Evolutionary conservation across 768 basidiomycete species (phyloP).

Genomic region (Terana coerulea): DNA sequence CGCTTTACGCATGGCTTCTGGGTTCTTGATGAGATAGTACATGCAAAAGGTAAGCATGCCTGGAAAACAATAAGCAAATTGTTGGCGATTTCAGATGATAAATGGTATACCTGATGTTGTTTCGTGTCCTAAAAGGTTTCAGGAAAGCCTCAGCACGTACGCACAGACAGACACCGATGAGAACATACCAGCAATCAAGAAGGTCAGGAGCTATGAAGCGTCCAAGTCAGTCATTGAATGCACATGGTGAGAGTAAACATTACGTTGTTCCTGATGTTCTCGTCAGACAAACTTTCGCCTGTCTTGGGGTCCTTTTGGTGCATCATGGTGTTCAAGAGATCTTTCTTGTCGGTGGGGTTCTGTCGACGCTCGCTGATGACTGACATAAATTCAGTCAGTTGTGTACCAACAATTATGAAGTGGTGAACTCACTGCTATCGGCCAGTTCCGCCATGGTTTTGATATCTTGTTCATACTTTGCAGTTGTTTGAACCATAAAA

Average conservation of each 20-base stretch:
- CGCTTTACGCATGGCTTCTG: slow-evolving; percentile 40
- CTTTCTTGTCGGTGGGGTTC: slow-evolving; percentile 37
- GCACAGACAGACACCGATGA: background rate
- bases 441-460: slow-evolving; percentile 40
- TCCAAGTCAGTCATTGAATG: background rate
- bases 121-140: slow-evolving; percentile 29
- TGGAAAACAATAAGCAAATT: background rate
- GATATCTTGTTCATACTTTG: slow-evolving; percentile 39
- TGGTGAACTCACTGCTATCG: slow-evolving; percentile 30
- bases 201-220: slow-evolving; percentile 38
- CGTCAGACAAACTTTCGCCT: slow-evolving; percentile 36
- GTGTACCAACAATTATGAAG: background rate
- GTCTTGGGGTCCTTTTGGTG: slow-evolving; percentile 42
- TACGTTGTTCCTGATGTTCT: slow-evolving; percentile 41
- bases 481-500: slow-evolving; percentile 31
- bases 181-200: slow-evolving; percentile 42
- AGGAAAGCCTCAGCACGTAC: background rate
- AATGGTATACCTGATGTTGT: slow-evolving; percentile 29
- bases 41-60: slow-evolving; percentile 38
- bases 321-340: slow-evolving; percentile 45
- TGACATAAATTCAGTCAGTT: slow-evolving; percentile 15
- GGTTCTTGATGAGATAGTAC: slow-evolving; percentile 43
- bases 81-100: background rate
- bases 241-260: slow-evolving; percentile 7
- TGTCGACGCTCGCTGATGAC: slow-evolving; percentile 37